Conservation (phyloP, 805 yeast species). For the Candida anglica region DNA sequence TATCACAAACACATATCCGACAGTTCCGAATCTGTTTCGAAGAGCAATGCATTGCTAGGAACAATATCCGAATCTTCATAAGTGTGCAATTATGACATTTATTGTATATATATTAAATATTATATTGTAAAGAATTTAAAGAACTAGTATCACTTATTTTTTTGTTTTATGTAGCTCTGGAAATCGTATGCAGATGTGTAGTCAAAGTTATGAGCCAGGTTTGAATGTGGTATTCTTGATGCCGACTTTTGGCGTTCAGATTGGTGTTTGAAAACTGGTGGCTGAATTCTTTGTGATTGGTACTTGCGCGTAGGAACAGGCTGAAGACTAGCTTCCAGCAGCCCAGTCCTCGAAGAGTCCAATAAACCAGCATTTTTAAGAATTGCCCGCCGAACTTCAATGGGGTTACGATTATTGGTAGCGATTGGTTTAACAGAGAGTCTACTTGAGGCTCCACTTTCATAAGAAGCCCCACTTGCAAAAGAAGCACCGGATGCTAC, state of each 20-base stretch:
- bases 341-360: too few species aligned
- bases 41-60: too few species aligned
- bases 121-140: too few species aligned
- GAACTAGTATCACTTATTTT: neutral
- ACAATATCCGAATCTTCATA: neutral
- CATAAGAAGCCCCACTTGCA: conserved; percentile 14
- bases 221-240: conserved; percentile 1
- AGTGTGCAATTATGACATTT: neutral
- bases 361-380: conserved; percentile 2
- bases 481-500: conserved; percentile 10
- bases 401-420: neutral
- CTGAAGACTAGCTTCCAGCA: too few species aligned
- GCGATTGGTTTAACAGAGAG: neutral
- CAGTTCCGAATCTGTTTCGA: too few species aligned
- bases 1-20: too few species aligned
- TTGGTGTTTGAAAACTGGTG: conserved; percentile 11
- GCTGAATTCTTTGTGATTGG: conserved; percentile 16
- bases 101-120: too few species aligned
- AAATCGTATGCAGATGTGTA: conserved; percentile 32
- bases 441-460: conserved; percentile 12
- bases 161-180: conserved; percentile 29
- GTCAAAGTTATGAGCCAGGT: conserved; percentile 26
- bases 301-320: too few species aligned
- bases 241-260: too few species aligned
- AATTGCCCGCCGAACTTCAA: neutral